Percentiles rank a stretch among this genome's conserved stretches.
Conservation (phyloP, 257 asterid genomes). For the Solanum lycopersicoides region DNA sequence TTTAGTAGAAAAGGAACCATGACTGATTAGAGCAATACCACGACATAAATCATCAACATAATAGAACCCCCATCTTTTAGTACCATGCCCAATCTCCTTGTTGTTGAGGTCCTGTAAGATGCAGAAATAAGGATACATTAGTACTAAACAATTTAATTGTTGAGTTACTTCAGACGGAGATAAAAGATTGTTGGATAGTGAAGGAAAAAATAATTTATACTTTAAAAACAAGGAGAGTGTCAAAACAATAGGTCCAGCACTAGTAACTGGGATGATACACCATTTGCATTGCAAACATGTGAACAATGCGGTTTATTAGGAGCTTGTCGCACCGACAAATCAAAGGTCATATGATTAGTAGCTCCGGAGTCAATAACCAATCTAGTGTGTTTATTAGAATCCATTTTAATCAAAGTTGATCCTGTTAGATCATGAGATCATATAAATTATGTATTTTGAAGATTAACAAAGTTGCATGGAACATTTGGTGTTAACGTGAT, state of each 20-base stretch:
- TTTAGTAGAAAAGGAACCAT: too few relatives aligned
- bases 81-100: too few relatives aligned
- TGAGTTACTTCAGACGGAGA: background rate
- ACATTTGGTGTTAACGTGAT: too few relatives aligned
- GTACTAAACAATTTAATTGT: background rate
- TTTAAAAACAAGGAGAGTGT: background rate
- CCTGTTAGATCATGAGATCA: too few relatives aligned
- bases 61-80: too few relatives aligned
- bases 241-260: background rate
- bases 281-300: background rate
- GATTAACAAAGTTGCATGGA: too few relatives aligned
- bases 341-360: background rate
- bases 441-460: too few relatives aligned
- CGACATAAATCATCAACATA: too few relatives aligned
- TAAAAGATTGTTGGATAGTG: background rate
- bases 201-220: background rate
- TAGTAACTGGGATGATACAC: background rate
- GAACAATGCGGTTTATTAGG: background rate
- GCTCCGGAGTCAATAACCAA: background rate
- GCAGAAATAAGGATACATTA: background rate
- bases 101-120: too few relatives aligned
- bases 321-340: background rate
- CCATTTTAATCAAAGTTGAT: background rate
- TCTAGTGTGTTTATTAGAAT: background rate
- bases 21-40: too few relatives aligned